Percentiles rank a stretch among this genome's conserved stretches.
Conservation (phyloP, 176 grass and related monocot genomes). For the Cocos nucifera region DNA sequence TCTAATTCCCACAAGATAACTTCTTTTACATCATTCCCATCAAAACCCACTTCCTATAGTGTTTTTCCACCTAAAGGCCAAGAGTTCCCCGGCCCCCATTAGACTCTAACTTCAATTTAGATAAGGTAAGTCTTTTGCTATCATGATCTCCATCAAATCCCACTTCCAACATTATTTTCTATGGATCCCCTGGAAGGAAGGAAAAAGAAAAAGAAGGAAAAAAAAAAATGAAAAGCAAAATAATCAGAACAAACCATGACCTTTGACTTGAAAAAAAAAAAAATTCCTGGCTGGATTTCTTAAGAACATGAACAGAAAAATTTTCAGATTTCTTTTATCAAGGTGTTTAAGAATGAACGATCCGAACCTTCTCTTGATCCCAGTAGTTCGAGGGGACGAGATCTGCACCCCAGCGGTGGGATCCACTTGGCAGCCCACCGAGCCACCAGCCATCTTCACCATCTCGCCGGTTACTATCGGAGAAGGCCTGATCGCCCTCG, state of each 20-base stretch:
- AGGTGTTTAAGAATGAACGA: conserved; percentile 4
- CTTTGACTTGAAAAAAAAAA: no score
- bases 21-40: conserved; percentile 14
- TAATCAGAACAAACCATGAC: no score
- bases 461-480: conserved; percentile 6
- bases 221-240: not conserved
- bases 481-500: conserved; percentile 3
- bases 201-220: not conserved
- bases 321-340: not conserved
- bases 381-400: conserved; percentile 1
- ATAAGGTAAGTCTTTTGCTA: not conserved
- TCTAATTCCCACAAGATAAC: conserved; percentile 24
- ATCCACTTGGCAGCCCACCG: not conserved
- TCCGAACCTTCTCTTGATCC: conserved; percentile 24
- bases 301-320: not conserved
- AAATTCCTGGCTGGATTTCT: not conserved
- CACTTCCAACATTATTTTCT: not conserved
- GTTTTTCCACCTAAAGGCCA: conserved; percentile 16
- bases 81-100: not conserved
- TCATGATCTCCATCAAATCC: not conserved
- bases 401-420: not conserved
- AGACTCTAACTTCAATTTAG: conserved; percentile 26
- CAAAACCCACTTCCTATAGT: conserved; percentile 7
- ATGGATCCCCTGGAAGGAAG: no score
- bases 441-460: conserved; percentile 4